Percentiles rank a stretch among this genome's conserved stretches.
These are phyloP conservation scores for Paragyromitra xinjiangensis DNA, from an alignment of 495 filamentous ascomycete genomes.

Conservation along the genomic window DNA sequence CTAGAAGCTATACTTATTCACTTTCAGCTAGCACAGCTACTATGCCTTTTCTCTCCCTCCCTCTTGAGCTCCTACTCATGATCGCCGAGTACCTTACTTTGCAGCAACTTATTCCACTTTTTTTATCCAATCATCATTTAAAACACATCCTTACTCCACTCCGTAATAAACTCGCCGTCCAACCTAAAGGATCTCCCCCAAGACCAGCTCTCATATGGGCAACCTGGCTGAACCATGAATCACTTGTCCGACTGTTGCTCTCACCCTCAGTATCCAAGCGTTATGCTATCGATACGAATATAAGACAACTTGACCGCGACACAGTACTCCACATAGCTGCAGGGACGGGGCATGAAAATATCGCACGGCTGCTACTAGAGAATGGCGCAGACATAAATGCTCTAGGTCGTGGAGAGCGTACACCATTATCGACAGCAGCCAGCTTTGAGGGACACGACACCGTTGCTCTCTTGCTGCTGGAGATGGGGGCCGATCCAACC, in stretches of 20 bases:
- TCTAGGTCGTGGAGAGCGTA: not conserved
- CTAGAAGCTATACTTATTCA: not conserved
- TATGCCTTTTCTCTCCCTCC: constrained; percentile 4
- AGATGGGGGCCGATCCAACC: not conserved
- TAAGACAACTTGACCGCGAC: not conserved
- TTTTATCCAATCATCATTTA: not conserved
- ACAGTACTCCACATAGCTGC: not conserved
- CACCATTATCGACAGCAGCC: not conserved
- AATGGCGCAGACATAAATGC: constrained; percentile 7
- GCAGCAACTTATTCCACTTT: not conserved
- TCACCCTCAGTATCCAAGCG: not conserved
- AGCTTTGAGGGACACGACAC: not conserved
- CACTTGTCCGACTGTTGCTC: not conserved
- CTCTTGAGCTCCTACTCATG: constrained; percentile 6
- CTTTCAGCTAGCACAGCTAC: not conserved
- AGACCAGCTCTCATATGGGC: constrained; percentile 5
- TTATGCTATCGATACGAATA: not conserved
- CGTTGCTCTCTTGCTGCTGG: not conserved
- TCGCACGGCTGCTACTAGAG: not conserved
- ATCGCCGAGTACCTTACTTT: constrained; percentile 2
- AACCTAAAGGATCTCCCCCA: not conserved
- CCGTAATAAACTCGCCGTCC: not conserved
- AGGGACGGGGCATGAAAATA: not conserved
- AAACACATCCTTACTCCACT: not conserved
- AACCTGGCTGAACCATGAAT: not conserved